A percentile compares a stretch with the other conserved stretches of the same genome.
Conservation (phyloP, 495 filamentous ascomycete species). For the Neurospora terricola region DNA sequence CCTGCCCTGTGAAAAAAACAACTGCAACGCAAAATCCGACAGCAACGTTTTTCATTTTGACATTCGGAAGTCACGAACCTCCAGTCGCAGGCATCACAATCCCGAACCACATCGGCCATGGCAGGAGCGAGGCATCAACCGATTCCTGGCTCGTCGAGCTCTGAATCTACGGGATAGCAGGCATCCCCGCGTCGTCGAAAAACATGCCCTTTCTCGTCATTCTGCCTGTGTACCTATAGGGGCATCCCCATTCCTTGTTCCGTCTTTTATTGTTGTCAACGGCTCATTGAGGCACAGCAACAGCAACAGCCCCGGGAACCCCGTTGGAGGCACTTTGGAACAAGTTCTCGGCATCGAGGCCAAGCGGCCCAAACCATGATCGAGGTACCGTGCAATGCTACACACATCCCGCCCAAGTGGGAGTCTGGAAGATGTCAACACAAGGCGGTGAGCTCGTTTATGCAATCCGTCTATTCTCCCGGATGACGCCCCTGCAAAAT, state of each 20-base stretch:
- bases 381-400: not conserved
- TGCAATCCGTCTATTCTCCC: not conserved
- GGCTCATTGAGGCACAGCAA: not conserved
- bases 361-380: not conserved
- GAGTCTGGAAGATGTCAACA: not conserved
- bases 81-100: not conserved
- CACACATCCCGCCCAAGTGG: not conserved
- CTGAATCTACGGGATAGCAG: not conserved
- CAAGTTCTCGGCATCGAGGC: not conserved
- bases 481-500: not conserved
- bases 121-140: not conserved
- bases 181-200: not conserved
- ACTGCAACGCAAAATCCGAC: not conserved
- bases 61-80: not conserved
- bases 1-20: not conserved
- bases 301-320: not conserved
- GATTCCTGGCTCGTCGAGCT: not conserved
- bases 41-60: not conserved
- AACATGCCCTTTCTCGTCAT: not conserved
- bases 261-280: not conserved
- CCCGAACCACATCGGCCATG: not conserved
- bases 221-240: not conserved
- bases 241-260: not conserved
- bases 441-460: not conserved
- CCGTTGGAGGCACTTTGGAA: not conserved